Evolutionary conservation across 305 asterid genomes (phyloP), one percentile per base, ranked within the genome.

Genomic region (Solanum chacoense): DNA sequence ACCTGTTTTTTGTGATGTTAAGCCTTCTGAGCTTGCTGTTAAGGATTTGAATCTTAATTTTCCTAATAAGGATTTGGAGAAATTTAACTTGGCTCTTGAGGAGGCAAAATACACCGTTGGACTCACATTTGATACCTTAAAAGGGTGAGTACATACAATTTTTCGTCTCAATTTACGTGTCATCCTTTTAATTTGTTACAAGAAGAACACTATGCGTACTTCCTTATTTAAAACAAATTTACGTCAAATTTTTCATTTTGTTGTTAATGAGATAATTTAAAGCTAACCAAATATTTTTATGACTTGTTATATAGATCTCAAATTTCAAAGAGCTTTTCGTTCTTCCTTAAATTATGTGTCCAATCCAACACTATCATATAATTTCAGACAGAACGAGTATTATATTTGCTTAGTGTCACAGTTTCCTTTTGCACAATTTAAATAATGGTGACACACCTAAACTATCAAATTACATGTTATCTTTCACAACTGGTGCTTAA

Each of bases 101-200:
- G 96, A 93, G 90, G 99, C 98, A 1, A 95, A 88, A 16, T 85
- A 87, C 83, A 96, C 96, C n/a, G 98, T 96, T 20, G 99, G 99
- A 4, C 85, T 96, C 35, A 93, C 99, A 3, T 96, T 96, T 74
- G 96, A 96, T 90, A 94, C 96, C 3, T 37, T 90, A 20, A 91
- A 35, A 16, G 99, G 98, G 97, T 96, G 88, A 85, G 91, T 72
- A 24, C 14, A 1, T 69, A 14, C 12, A 20, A 2, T 34, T 75
- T 36, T 77, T 12, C 1, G 9, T 22, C n/a, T 9, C 12, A 20
- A 20, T 75, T 35, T 11, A 75, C 24, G 29, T 76, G 29, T 3
- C 11, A 9, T 24, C 2, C 9, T 29, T 8, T 31, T 72, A 29
- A 14, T 31, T 14, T 73, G 7, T 73, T 31, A 67, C 1, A 16